Evolutionary conservation across 495 filamentous ascomycete species (phyloP).

Genomic region (Letharia lupina): DNA sequence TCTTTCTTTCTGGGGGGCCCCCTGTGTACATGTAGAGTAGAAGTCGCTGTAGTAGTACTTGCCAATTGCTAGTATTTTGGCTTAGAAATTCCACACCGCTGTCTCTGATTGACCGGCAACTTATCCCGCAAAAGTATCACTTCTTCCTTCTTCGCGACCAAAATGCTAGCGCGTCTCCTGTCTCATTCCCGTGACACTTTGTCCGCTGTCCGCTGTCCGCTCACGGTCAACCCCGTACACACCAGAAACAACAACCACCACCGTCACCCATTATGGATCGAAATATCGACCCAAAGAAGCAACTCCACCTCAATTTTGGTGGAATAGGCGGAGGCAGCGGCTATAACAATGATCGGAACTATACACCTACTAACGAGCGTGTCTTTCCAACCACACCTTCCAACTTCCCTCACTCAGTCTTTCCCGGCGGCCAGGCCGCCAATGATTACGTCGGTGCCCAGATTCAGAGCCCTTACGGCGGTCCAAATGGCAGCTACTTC

Average conservation of each 20-base stretch:
- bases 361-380: conserved; percentile 60
- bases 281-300: conserved; percentile 49
- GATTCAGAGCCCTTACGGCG: conserved; percentile 37
- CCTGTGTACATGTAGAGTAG: background rate
- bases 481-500: conserved; percentile 56
- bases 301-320: conserved; percentile 64
- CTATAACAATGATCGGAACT: conserved; percentile 54
- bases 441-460: conserved; percentile 44
- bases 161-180: background rate
- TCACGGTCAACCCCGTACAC: background rate
- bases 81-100: background rate
- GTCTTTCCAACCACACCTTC: conserved; percentile 95
- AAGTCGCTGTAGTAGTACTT: background rate
- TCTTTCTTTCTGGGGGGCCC: background rate
- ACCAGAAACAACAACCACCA: background rate
- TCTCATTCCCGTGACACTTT: conserved; percentile 1
- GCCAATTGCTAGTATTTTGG: background rate
- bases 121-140: background rate
- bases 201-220: too few relatives aligned
- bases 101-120: background rate
- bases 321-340: conserved; percentile 23
- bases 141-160: background rate
- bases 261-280: conserved; percentile 13
- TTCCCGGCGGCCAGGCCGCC: conserved; percentile 47
- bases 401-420: conserved; percentile 88